These are phyloP conservation scores for Astrothelium subdiscretum DNA, from an alignment of 495 filamentous ascomycete species.

Conservation along the genomic window DNA sequence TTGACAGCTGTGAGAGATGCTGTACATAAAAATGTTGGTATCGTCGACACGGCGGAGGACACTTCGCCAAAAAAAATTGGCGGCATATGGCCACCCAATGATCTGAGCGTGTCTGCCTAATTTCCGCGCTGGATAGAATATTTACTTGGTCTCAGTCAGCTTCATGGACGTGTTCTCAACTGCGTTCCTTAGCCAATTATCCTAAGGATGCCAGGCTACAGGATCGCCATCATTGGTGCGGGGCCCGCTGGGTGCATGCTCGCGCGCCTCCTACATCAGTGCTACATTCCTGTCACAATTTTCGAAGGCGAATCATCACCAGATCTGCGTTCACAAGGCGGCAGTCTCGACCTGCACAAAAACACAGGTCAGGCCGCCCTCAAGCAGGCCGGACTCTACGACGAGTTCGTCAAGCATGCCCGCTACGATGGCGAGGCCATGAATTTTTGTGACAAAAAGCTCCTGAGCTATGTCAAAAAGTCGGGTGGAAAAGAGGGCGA, in stretches of 20 bases:
- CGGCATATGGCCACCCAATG: too few relatives aligned
- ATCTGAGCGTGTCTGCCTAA: too few relatives aligned
- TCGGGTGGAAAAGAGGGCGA: constrained; percentile 3
- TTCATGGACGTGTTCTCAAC: too few relatives aligned
- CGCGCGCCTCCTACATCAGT: constrained; percentile 39
- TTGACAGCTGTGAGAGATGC: too few relatives aligned
- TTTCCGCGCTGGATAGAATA: too few relatives aligned
- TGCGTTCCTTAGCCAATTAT: too few relatives aligned
- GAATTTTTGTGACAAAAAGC: constrained; percentile 27
- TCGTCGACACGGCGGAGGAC: too few relatives aligned
- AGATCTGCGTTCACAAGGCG: constrained; percentile 28
- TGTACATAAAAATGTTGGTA: too few relatives aligned
- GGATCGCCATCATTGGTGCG: constrained; percentile 23
- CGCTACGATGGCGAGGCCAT: constrained; percentile 43
- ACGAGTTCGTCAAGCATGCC: constrained; percentile 35
- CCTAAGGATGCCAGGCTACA: constrained; percentile 1
- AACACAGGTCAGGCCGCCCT: constrained; percentile 42
- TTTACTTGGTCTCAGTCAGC: too few relatives aligned
- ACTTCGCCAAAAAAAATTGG: too few relatives aligned
- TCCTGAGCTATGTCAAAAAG: constrained; percentile 8
- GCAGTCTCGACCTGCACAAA: constrained; percentile 44
- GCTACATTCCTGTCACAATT: constrained; percentile 8
- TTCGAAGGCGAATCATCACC: constrained; percentile 24
- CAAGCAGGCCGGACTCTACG: constrained; percentile 37
- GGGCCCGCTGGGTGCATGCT: constrained; percentile 45